These are phyloP conservation scores for Penicillium polonicum DNA, from an alignment of 2,329 filamentous ascomycete genomes.

Conservation along the genomic window DNA sequence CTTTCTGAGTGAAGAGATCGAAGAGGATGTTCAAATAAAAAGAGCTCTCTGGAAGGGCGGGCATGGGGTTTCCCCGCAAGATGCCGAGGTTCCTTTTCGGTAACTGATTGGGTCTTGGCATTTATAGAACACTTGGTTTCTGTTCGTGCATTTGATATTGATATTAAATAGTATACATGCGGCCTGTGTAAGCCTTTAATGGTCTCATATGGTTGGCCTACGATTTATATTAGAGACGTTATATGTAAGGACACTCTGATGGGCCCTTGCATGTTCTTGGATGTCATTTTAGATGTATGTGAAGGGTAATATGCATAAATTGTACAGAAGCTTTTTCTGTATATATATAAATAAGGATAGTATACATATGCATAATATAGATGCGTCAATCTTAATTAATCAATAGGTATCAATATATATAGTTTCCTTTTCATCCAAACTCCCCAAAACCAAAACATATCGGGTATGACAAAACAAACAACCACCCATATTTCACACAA, in stretches of 20 bases:
- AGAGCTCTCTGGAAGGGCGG: background rate
- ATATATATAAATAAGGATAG: background rate
- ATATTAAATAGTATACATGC: background rate
- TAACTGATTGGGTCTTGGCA: conserved; percentile 10
- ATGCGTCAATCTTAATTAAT: background rate
- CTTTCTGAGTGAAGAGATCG: background rate
- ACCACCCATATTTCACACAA: conserved; percentile 20
- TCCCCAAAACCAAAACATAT: conserved; percentile 8
- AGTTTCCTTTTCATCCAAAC: conserved; percentile 11
- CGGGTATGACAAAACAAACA: conserved; percentile 21
- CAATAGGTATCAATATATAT: conserved; percentile 16
- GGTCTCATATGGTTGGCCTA: background rate
- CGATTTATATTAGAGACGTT: background rate
- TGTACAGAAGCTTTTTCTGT: background rate
- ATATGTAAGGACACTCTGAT: background rate
- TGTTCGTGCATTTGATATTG: background rate
- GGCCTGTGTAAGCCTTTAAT: background rate
- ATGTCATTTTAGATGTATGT: background rate
- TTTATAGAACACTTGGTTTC: background rate
- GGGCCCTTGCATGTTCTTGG: too few relatives aligned
- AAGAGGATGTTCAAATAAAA: background rate
- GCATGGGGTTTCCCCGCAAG: conserved; percentile 18
- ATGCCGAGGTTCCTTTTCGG: conserved; percentile 25
- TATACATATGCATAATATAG: background rate
- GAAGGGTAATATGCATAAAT: background rate